Evolutionary conservation across 129 eudicot species (phyloP).

Genomic region (Artemisia argyi): DNA sequence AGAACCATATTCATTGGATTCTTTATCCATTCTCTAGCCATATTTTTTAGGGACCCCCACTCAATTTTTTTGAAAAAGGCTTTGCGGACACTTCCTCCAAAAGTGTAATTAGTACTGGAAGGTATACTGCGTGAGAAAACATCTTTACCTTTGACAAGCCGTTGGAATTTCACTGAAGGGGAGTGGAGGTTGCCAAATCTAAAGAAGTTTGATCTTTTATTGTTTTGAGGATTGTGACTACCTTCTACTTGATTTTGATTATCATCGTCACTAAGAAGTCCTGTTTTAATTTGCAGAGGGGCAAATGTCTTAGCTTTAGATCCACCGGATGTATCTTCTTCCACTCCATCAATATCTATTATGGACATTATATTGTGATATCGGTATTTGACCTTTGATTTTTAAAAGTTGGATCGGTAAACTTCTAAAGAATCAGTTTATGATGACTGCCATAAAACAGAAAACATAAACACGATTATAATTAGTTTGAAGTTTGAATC

Average conservation of each 20-base stretch:
- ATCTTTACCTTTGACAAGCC: slow-evolving; percentile 34
- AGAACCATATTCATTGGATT: slow-evolving; percentile 58
- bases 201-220: slow-evolving; percentile 22
- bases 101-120: slow-evolving; percentile 15
- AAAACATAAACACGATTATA: background rate
- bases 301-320: slow-evolving; percentile 2
- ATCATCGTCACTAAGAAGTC: slow-evolving; percentile 29
- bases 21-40: slow-evolving; percentile 46
- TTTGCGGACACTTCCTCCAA: slow-evolving; percentile 25
- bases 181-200: slow-evolving; percentile 22
- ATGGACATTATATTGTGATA: slow-evolving; percentile 7
- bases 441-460: background rate
- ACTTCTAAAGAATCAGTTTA: too few species aligned
- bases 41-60: slow-evolving; percentile 30
- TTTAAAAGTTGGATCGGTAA: background rate
- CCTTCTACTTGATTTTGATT: slow-evolving; percentile 26
- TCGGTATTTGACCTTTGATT: background rate
- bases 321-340: slow-evolving; percentile 26
- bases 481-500: background rate
- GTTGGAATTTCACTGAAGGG: slow-evolving; percentile 34
- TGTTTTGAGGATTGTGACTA: slow-evolving; percentile 1
- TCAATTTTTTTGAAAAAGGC: slow-evolving; percentile 31
- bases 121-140: slow-evolving; percentile 27
- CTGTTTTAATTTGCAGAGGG: slow-evolving; percentile 37
- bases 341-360: slow-evolving; percentile 23